These are phyloP conservation scores for Lactarius hengduanensis DNA, from an alignment of 768 basidiomycete species.

Conservation along the genomic window DNA sequence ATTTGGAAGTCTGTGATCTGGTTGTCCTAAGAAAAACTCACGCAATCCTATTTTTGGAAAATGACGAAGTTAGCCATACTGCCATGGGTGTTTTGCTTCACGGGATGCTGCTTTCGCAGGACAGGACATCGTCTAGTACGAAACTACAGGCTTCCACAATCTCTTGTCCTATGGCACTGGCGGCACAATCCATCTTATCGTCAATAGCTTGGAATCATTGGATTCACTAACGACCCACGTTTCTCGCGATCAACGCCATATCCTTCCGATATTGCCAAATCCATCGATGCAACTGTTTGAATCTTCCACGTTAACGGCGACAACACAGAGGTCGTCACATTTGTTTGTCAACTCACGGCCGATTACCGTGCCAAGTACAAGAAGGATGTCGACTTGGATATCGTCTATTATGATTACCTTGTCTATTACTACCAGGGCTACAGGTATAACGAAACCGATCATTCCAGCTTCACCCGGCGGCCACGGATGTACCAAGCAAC, in stretches of 20 bases:
- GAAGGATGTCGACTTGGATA: constrained; percentile 97
- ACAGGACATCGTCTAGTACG: constrained; percentile 91
- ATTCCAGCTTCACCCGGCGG: constrained; percentile 91
- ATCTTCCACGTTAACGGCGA: constrained; percentile 98
- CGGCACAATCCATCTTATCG: constrained; percentile 96
- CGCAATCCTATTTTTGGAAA: constrained; percentile 91
- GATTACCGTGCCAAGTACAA: constrained; percentile 98
- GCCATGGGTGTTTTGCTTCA: constrained; percentile 94
- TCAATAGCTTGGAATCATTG: constrained; percentile 91
- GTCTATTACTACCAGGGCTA: constrained; percentile 48
- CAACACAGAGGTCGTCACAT: constrained; percentile 97
- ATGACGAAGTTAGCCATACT: constrained; percentile 75
- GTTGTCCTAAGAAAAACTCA: constrained; percentile 99
- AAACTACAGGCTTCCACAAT: constrained; percentile 98
- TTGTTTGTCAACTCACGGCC: constrained; percentile 96
- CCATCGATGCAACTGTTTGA: constrained; percentile 79
- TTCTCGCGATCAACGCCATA: constrained; percentile 99
- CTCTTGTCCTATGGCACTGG: constrained; percentile 95
- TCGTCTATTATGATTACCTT: constrained; percentile 73
- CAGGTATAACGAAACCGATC: constrained; percentile 99
- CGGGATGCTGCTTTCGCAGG: constrained; percentile 99
- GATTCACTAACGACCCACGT: constrained; percentile 98
- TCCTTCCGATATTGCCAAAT: constrained; percentile 96
- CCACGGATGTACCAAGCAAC: constrained; percentile 99
- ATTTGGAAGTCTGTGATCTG: constrained; percentile 95